Evolutionary conservation across 352 stramenopile species (phyloP), one percentile per base, ranked within the genome.

Genomic region (Pythium myriotylum): DNA sequence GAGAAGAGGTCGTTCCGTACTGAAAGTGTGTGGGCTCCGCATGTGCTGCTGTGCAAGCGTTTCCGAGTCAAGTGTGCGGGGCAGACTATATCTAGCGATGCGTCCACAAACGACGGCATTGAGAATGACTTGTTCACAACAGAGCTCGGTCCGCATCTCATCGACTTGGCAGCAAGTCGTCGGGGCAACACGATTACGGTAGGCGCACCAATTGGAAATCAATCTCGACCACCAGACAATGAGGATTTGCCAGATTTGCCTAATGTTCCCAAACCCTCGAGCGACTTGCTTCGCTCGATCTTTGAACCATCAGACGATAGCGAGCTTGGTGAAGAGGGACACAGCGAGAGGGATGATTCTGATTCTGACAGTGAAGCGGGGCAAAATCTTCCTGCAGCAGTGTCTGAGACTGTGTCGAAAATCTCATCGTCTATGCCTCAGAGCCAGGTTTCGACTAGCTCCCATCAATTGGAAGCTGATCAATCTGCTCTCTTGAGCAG

Each of bases 251-350:
- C 66, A 4, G 62, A 70, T 9, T 55, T 92, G 7, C 74, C 74
- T 33, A 56, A 63, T 33, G 63, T 73, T n/a, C 50, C 76, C 33
- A 81, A 83, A 32, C 73, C 82, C 3, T 69, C 76, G 7, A 51
- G 53, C 2, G 76, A 73, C 71, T 59, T 95, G 43, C 65, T 95
- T 22, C 84, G 87, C 68, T 88, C 83, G 16, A 92, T 95, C 51
- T 95, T 95, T 67, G 84, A 93, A 55, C 81, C 79, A 1, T 88
- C 81, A 2, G 86, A 93, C 46, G 84, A 77, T 6, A 84, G 73
- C 55, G 70, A 70, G 1, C 12, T 49, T 0, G 65, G 88, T 27
- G 72, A 86, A 19, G 62, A 69, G 13, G 51, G 60, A 6, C 56
- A 59, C 12, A 59, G 52, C 4, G 45, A 77, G 47, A 53, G 69